Conservation (phyloP, 2,329 filamentous ascomycete genomes). For the Ilyonectria robusta region DNA sequence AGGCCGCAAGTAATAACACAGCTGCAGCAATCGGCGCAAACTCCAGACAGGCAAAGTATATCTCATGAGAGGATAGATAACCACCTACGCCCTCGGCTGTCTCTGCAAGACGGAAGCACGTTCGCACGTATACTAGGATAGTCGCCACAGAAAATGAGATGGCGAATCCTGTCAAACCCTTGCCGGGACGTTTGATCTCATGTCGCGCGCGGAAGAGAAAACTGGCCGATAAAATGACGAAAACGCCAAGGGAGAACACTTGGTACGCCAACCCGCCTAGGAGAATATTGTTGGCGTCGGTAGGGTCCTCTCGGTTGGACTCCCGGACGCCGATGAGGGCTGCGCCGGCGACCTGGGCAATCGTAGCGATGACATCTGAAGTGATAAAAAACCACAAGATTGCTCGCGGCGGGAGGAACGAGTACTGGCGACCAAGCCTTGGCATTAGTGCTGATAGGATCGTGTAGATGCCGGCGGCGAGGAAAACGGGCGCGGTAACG, state of each 20-base stretch:
- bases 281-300: constrained; percentile 67
- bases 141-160: constrained; percentile 60
- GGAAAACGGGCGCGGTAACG: constrained; percentile 71
- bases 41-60: constrained; percentile 67
- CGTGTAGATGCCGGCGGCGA: constrained; percentile 70
- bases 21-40: constrained; percentile 68
- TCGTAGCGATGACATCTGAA: constrained; percentile 67
- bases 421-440: constrained; percentile 58
- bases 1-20: constrained; percentile 58
- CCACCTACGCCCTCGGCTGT: constrained; percentile 64
- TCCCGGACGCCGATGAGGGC: constrained; percentile 66
- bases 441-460: constrained; percentile 65
- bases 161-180: constrained; percentile 57
- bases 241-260: constrained; percentile 65
- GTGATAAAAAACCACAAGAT: constrained; percentile 69
- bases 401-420: constrained; percentile 60
- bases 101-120: constrained; percentile 68
- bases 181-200: constrained; percentile 41
- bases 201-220: constrained; percentile 58
- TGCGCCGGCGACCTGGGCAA: constrained; percentile 68
- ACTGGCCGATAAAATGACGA: constrained; percentile 58
- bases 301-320: constrained; percentile 64
- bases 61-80: constrained; percentile 63
- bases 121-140: constrained; percentile 66
- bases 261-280: constrained; percentile 69